Evolutionary conservation across 192 early-diverging fungal genomes (phyloP).

Genomic region (Backusella tarrabulga): DNA sequence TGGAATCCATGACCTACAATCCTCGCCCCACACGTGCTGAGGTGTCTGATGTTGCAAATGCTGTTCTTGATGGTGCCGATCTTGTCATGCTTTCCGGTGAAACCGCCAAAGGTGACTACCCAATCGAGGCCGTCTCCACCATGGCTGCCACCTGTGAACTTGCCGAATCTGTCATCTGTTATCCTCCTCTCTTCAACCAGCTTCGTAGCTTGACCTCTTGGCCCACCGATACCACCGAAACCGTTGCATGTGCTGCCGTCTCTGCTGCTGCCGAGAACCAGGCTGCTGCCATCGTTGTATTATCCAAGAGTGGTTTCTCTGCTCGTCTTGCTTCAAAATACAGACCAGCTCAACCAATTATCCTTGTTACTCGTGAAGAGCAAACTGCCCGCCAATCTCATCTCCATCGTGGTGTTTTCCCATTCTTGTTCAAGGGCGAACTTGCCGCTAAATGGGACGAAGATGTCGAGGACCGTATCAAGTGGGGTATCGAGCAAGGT

Average conservation of each 20-base stretch:
- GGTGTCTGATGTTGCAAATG: constrained; percentile 95
- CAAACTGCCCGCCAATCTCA: constrained; percentile 69
- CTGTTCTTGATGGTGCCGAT: constrained; percentile 91
- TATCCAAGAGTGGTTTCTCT: constrained; percentile 82
- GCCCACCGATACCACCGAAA: constrained; percentile 84
- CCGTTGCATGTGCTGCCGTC: constrained; percentile 84
- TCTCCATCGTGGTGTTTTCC: constrained; percentile 70
- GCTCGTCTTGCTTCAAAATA: constrained; percentile 88
- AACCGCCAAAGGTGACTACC: constrained; percentile 89
- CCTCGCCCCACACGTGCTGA: constrained; percentile 97
- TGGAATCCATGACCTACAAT: constrained; percentile 91
- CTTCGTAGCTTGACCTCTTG: constrained; percentile 69
- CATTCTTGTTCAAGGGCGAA: constrained; percentile 54
- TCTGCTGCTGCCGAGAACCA: constrained; percentile 73
- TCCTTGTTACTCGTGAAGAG: constrained; percentile 75
- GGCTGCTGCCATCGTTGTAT: constrained; percentile 82
- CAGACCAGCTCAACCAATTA: constrained; percentile 84
- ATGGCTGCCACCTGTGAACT: constrained; percentile 63
- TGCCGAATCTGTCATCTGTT: constrained; percentile 88
- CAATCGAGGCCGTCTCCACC: constrained; percentile 81
- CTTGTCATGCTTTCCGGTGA: constrained; percentile 97
- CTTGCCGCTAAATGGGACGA: constrained; percentile 51
- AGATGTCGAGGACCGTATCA: constrained; percentile 70
- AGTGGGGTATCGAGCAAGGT: constrained; percentile 67
- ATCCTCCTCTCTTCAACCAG: constrained; percentile 86